These are phyloP conservation scores for Mycena venus DNA, from an alignment of 768 basidiomycete genomes.

Conservation along the genomic window DNA sequence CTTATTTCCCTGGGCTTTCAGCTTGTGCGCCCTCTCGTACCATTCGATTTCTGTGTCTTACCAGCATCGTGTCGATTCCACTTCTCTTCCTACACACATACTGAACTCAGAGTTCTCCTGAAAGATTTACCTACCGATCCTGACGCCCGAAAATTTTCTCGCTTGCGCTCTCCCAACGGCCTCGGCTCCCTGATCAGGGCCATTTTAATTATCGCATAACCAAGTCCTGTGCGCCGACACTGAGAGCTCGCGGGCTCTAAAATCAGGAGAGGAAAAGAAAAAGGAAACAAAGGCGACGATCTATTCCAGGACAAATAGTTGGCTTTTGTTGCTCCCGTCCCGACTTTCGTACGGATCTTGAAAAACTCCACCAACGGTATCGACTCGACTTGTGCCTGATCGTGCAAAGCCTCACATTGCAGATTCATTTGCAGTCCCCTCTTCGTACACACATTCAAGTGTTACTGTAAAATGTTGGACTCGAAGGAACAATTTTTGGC, in stretches of 20 bases:
- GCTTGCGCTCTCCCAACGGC: background rate
- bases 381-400: background rate
- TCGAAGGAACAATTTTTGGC: no score
- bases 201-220: slow-evolving; percentile 1
- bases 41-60: background rate
- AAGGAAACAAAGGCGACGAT: background rate
- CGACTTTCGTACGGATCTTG: background rate
- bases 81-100: background rate
- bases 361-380: no score
- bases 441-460: background rate
- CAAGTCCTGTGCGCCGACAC: background rate
- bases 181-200: background rate
- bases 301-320: background rate
- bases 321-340: background rate
- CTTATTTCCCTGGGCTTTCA: slow-evolving; percentile 1
- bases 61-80: background rate
- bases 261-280: background rate
- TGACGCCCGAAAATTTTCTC: background rate
- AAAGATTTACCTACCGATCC: background rate
- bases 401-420: background rate
- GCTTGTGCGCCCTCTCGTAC: background rate
- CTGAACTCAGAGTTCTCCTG: background rate
- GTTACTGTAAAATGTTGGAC: background rate
- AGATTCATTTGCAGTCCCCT: no score
- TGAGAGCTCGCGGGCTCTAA: background rate